These are phyloP conservation scores for Syzygium malaccense DNA, from an alignment of 441 rosid species.

Conservation along the genomic window DNA sequence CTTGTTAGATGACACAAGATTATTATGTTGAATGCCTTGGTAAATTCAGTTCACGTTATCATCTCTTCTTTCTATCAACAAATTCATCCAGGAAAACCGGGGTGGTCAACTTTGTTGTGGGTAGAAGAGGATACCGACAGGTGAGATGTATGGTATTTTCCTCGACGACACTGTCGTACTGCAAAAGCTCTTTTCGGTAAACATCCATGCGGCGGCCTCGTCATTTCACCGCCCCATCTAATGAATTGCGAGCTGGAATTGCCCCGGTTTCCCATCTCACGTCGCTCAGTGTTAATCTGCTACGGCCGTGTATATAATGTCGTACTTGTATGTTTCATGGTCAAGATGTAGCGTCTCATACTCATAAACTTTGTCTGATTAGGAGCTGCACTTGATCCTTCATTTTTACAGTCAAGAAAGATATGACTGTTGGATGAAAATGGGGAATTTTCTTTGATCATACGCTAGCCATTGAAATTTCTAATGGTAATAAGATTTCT, in stretches of 20 bases:
- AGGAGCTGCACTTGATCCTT: not conserved
- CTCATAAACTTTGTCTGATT: not conserved
- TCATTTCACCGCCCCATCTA: too few relatives aligned
- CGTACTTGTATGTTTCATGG: too few relatives aligned
- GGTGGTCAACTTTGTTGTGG: not conserved
- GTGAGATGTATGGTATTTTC: not conserved
- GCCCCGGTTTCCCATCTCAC: too few relatives aligned
- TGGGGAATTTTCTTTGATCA: not conserved
- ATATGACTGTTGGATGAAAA: not conserved
- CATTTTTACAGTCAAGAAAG: not conserved
- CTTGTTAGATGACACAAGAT: not conserved
- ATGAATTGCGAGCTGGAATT: too few relatives aligned
- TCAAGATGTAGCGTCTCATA: not conserved
- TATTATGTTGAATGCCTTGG: too few relatives aligned
- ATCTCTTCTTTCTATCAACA: not conserved
- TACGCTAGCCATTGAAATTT: not conserved
- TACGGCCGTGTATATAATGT: too few relatives aligned
- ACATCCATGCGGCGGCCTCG: too few relatives aligned
- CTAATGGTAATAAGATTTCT: not conserved
- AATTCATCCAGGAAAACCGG: not conserved
- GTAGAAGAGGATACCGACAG: not conserved
- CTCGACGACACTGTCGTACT: not conserved
- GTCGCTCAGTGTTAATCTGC: too few relatives aligned
- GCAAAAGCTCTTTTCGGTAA: not conserved
- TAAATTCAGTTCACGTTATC: too few relatives aligned